Percentiles rank a stretch among this genome's conserved stretches.
phyloP scores from a whole-genome alignment of 345 rosid species.

The Corchorus capsularis region DNA sequence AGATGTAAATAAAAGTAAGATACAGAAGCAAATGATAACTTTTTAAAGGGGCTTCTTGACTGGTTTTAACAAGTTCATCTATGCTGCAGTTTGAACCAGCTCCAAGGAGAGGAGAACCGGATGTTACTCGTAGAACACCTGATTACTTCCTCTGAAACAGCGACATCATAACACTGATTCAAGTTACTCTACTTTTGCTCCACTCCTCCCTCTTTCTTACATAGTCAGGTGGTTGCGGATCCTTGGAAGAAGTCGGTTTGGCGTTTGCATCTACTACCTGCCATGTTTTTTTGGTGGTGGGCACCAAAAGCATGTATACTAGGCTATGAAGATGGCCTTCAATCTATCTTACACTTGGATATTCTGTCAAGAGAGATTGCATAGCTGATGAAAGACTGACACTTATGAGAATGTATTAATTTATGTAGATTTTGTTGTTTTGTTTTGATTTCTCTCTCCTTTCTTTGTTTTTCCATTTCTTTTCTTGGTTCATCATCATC shows the following conservation, averaged over 20 bases:
- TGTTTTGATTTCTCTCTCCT: not conserved
- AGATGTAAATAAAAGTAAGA: not conserved
- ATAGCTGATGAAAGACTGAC: constrained; percentile 20
- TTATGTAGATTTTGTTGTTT: constrained; percentile 28
- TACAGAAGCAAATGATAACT: not conserved
- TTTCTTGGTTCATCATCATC: not conserved
- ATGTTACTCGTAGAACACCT: constrained; percentile 95
- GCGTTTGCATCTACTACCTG: not conserved
- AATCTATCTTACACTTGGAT: constrained; percentile 13
- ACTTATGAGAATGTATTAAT: constrained; percentile 11
- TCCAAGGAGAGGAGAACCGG: constrained; percentile 98
- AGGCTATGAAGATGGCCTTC: constrained; percentile 22
- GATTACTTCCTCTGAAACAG: constrained; percentile 78
- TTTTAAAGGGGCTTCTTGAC: not conserved
- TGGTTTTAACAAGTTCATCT: constrained; percentile 13
- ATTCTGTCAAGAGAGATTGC: constrained; percentile 18
- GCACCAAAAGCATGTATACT: constrained; percentile 25
- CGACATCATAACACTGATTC: not conserved
- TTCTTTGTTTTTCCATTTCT: not conserved
- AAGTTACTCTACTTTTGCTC: constrained; percentile 9
- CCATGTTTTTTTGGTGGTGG: constrained; percentile 20
- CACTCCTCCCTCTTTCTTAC: not conserved
- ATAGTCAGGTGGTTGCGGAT: constrained; percentile 15
- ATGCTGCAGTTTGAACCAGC: constrained; percentile 91
- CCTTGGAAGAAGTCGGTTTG: constrained; percentile 12